Conservation (phyloP, 1,139 yeast species). For the Taphrina wiesneri region DNA sequence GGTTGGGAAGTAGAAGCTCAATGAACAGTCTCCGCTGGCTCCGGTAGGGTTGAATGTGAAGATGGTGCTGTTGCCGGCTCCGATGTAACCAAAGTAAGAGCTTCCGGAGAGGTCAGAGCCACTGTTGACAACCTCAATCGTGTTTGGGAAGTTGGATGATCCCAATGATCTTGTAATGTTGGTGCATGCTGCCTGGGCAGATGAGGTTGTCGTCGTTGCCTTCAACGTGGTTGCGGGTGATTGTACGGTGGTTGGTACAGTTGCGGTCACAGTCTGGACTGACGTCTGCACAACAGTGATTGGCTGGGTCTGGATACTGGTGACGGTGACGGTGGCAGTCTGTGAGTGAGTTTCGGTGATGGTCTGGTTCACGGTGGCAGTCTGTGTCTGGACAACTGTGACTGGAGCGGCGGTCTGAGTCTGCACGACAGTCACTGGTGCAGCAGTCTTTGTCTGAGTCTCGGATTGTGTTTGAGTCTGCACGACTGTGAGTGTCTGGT, state of each 20-base stretch:
- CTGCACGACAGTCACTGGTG: slow-evolving; percentile 4
- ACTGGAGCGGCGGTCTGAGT: slow-evolving; percentile 1
- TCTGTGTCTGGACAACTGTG: background rate
- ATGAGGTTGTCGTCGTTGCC: slow-evolving; percentile 1
- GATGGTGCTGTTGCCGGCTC: slow-evolving; percentile 17
- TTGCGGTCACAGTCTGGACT: background rate
- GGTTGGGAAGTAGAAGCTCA: slow-evolving; percentile 29
- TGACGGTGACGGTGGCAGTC: slow-evolving; percentile 2
- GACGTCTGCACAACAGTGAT: slow-evolving; percentile 9
- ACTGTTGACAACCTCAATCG: slow-evolving; percentile 16
- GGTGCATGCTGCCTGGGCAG: slow-evolving; percentile 20
- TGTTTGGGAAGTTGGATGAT: slow-evolving; percentile 14
- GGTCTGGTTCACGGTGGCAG: slow-evolving; percentile 1
- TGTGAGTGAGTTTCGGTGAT: slow-evolving; percentile 1
- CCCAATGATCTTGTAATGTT: slow-evolving; percentile 10
- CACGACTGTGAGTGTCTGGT: slow-evolving; percentile 42
- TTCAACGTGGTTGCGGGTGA: background rate
- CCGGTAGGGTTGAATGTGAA: slow-evolving; percentile 12
- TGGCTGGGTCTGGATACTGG: slow-evolving; percentile 1
- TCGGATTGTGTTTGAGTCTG: slow-evolving; percentile 57
- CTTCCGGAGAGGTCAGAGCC: background rate
- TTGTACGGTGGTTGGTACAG: background rate
- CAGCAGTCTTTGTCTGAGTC: slow-evolving; percentile 2
- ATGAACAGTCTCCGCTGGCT: slow-evolving; percentile 9
- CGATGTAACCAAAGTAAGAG: slow-evolving; percentile 11